phyloP scores from a whole-genome alignment of 2,329 filamentous ascomycete genomes.

The Xylaria polymorpha region DNA sequence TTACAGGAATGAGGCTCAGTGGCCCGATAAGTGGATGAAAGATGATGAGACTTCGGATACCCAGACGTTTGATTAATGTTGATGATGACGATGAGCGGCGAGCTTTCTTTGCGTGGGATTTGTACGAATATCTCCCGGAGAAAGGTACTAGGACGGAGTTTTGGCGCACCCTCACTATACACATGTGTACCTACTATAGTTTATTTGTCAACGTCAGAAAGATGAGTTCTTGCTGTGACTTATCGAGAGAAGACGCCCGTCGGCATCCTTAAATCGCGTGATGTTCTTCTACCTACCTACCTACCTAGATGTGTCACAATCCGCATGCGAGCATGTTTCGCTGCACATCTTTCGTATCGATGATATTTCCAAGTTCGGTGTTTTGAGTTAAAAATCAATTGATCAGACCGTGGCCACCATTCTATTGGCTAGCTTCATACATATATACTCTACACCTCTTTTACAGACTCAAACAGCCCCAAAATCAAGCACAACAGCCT shows the following conservation, averaged over 20 bases:
- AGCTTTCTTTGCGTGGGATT: slow-evolving; percentile 9
- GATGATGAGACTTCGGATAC: slow-evolving; percentile 29
- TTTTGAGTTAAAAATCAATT: neutral
- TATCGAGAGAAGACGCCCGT: neutral
- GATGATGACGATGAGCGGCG: slow-evolving; percentile 22
- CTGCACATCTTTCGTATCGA: neutral
- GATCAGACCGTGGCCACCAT: neutral
- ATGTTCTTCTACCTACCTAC: too few species aligned
- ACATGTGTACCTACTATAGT: slow-evolving; percentile 28
- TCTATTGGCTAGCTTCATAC: neutral
- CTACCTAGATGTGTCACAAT: too few species aligned
- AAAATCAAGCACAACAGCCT: slow-evolving; percentile 55
- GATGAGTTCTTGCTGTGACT: slow-evolving; percentile 1
- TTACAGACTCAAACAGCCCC: slow-evolving; percentile 22
- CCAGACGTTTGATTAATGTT: slow-evolving; percentile 18
- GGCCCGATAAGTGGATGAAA: neutral
- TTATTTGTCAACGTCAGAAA: slow-evolving; percentile 17
- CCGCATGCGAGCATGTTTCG: neutral
- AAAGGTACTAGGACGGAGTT: slow-evolving; percentile 29
- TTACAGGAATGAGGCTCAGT: neutral
- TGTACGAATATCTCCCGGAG: slow-evolving; percentile 17
- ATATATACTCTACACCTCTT: neutral
- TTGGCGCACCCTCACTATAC: slow-evolving; percentile 27
- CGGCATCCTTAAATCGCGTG: neutral
- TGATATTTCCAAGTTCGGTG: neutral